Percentiles rank a stretch among this genome's conserved stretches.
These are phyloP conservation scores for Myxozyma sirexii DNA, from an alignment of 805 yeast species.

Conservation along the genomic window DNA sequence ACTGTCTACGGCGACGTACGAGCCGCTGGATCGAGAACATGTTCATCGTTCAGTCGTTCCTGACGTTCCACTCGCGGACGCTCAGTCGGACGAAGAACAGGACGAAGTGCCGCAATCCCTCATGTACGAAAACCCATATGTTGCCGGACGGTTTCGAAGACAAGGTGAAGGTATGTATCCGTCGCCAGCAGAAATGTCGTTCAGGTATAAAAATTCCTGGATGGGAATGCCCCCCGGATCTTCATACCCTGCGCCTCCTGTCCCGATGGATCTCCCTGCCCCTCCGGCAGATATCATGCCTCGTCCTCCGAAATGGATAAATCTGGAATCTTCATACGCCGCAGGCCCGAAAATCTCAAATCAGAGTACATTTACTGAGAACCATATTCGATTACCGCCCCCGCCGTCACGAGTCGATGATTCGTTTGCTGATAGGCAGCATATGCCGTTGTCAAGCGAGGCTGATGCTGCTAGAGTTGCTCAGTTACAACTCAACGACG, in stretches of 20 bases:
- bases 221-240: slow-evolving; percentile 29
- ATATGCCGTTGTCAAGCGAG: background rate
- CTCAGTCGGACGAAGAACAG: slow-evolving; percentile 16
- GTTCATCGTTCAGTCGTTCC: slow-evolving; percentile 5
- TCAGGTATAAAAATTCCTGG: slow-evolving; percentile 28
- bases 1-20: background rate
- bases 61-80: background rate
- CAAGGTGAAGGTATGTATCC: slow-evolving; percentile 23
- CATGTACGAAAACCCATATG: slow-evolving; percentile 24
- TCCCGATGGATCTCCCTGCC: slow-evolving; percentile 30
- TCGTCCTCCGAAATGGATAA: slow-evolving; percentile 30
- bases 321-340: slow-evolving; percentile 29
- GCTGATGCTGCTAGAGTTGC: background rate
- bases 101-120: slow-evolving; percentile 30
- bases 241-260: slow-evolving; percentile 33
- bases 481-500: slow-evolving; percentile 52
- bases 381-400: slow-evolving; percentile 22
- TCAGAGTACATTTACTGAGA: background rate
- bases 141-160: slow-evolving; percentile 10
- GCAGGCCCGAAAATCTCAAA: slow-evolving; percentile 6
- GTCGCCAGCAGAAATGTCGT: slow-evolving; percentile 32
- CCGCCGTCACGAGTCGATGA: slow-evolving; percentile 27
- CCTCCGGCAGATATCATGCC: slow-evolving; percentile 28
- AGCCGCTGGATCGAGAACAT: background rate
- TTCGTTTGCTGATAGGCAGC: slow-evolving; percentile 3